Evolutionary conservation across 1,284 basidiomycete genomes (phyloP).

Genomic region (Cutaneotrichosporon sp.): DNA sequence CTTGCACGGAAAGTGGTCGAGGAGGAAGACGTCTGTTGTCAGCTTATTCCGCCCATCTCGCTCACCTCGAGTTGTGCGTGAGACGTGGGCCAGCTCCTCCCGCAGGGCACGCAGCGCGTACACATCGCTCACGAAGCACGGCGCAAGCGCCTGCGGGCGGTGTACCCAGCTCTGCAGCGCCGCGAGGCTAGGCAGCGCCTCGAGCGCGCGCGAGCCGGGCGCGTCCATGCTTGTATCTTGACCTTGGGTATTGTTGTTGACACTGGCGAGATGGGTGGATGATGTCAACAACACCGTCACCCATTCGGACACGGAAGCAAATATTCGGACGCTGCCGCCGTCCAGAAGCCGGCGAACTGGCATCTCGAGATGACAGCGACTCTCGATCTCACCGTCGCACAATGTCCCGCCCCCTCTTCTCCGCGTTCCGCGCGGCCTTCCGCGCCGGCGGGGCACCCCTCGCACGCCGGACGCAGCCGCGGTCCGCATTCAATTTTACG

Average conservation of each 20-base stretch:
- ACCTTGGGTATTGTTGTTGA: not conserved
- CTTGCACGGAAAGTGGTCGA: constrained; percentile 40
- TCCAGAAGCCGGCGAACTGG: not conserved
- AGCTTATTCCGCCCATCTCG: constrained; percentile 2
- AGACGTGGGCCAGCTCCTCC: constrained; percentile 7
- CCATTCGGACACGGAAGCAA: constrained; percentile 10
- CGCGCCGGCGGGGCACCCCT: not conserved
- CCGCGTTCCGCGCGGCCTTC: constrained; percentile 18
- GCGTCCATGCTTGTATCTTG: constrained; percentile 14
- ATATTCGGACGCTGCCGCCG: constrained; percentile 4
- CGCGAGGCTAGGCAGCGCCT: constrained; percentile 26
- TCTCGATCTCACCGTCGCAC: constrained; percentile 8
- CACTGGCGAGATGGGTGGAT: not conserved
- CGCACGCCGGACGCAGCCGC: not conserved
- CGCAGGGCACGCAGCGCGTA: constrained; percentile 28
- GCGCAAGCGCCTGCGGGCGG: constrained; percentile 41
- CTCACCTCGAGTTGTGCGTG: constrained; percentile 18
- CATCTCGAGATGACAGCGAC: not conserved
- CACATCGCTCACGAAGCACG: constrained; percentile 44
- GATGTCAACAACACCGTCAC: constrained; percentile 15
- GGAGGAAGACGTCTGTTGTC: constrained; percentile 40
- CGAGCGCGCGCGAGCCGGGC: constrained; percentile 11
- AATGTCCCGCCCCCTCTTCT: constrained; percentile 25
- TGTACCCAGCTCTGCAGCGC: constrained; percentile 40
- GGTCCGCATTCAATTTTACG: not conserved